These are phyloP conservation scores for Extremus antarcticus DNA, from an alignment of 495 filamentous ascomycete genomes.

Conservation along the genomic window DNA sequence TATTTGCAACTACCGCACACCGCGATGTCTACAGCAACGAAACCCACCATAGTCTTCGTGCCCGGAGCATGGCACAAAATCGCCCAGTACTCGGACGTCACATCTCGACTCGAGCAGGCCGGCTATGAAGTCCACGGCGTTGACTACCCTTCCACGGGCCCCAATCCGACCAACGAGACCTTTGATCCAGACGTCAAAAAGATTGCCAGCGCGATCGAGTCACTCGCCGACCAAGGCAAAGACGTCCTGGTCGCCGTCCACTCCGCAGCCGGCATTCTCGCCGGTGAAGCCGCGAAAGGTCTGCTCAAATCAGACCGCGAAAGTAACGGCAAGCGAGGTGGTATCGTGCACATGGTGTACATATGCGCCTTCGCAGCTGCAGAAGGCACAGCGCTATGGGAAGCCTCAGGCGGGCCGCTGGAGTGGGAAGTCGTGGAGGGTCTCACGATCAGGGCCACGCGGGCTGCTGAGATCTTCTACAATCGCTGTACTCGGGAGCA, in stretches of 20 bases:
- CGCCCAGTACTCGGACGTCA: conserved; percentile 2
- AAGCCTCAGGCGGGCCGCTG: conserved; percentile 1
- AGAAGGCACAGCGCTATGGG: conserved; percentile 14
- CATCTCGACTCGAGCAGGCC: conserved; percentile 4
- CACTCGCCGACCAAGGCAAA: conserved; percentile 21
- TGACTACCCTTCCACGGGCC: conserved; percentile 3
- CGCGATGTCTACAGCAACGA: not conserved
- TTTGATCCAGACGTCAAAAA: conserved; percentile 1
- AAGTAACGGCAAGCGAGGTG: conserved; percentile 30
- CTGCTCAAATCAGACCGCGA: conserved; percentile 32
- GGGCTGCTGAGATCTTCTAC: conserved; percentile 16
- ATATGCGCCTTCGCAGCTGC: conserved; percentile 32
- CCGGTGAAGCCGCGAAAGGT: conserved; percentile 28
- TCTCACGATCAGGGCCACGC: not conserved
- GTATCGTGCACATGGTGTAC: conserved; percentile 37
- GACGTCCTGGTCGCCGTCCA: conserved; percentile 33
- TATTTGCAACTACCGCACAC: too few species aligned
- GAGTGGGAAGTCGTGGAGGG: conserved; percentile 10
- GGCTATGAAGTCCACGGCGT: conserved; percentile 15
- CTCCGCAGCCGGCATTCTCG: conserved; percentile 32
- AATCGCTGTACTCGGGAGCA: conserved; percentile 8
- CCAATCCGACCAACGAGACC: conserved; percentile 3
- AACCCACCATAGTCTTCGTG: conserved; percentile 21
- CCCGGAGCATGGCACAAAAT: conserved; percentile 20
- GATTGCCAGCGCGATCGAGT: not conserved